phyloP scores from a whole-genome alignment of 192 early-diverging fungal genomes.

The Ramicandelaber brevisporus region DNA sequence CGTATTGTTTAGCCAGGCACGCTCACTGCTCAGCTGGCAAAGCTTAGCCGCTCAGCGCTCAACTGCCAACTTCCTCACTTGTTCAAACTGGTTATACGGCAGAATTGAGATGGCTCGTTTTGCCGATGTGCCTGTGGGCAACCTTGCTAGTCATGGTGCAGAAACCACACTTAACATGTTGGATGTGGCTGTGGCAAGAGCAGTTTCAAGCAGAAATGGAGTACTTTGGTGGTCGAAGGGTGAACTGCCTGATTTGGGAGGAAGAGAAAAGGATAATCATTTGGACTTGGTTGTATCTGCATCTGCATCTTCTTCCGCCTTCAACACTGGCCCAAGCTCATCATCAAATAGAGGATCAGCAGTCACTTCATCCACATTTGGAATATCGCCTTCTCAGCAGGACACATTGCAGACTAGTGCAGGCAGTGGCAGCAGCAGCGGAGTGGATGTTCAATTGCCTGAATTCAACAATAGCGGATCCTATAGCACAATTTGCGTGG shows the following conservation, averaged over 20 bases:
- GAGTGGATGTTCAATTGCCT: too few species aligned
- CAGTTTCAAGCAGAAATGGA: conserved; percentile 48
- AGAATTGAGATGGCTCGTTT: conserved; percentile 51
- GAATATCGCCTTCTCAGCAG: too few species aligned
- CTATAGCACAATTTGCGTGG: conserved; percentile 59
- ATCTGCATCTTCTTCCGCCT: too few species aligned
- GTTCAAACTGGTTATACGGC: conserved; percentile 48
- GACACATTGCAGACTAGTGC: too few species aligned
- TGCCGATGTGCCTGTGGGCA: conserved; percentile 71
- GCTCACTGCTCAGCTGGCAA: conserved; percentile 90
- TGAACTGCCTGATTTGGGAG: conserved; percentile 64
- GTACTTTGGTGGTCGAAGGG: conserved; percentile 78
- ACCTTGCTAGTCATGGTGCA: conserved; percentile 44
- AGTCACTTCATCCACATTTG: too few species aligned
- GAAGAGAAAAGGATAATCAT: conserved; percentile 59
- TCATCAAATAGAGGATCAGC: too few species aligned
- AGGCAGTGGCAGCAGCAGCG: too few species aligned
- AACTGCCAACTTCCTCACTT: conserved; percentile 44
- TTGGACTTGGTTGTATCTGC: too few species aligned
- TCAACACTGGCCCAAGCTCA: too few species aligned
- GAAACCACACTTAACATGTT: conserved; percentile 60
- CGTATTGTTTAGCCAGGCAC: too few species aligned
- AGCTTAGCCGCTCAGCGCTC: conserved; percentile 35
- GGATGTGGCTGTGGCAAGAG: conserved; percentile 65
- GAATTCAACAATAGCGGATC: conserved; percentile 54